Evolutionary conservation across 148 eudicot genomes (phyloP), one percentile per base, ranked within the genome.

Genomic region (Fagopyrum tataricum): DNA sequence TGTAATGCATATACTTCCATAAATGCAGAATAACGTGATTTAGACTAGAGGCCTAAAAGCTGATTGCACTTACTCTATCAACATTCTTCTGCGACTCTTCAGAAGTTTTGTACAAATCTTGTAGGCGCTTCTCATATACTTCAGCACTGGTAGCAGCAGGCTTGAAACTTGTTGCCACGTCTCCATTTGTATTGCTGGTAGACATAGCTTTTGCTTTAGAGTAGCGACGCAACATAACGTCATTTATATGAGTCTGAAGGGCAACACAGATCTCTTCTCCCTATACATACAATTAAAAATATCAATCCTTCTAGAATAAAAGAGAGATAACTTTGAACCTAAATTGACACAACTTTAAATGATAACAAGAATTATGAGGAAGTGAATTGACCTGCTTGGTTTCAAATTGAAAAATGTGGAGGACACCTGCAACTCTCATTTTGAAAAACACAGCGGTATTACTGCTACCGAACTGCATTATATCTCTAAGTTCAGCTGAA

Each of bases 211-310:
- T 90, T 76, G 96, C 97, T 83, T 96, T 96, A 18, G 97, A 92
- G 85, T 96, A 96, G 64, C 97, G 97, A 20, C 99, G 99, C 71
- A 96, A 79, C 99, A 96, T 96, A 9, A 96, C 99, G 80, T 96
- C 99, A 82, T 96, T 96, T 80, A 96, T 96, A 77, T 96, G 99
- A 23, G 99, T 92, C 79, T 96, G 99, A 77, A 96, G 93, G 70
- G 99, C 99, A 76, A 96, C 99, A 82, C 99, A 96, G 10, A 96
- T 87, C 85, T 96, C 99, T 73, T 96, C 99, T 70, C 99, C 99
- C 99, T 95, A 74, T 73, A 85, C 66, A 24, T 44, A 71, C 37
- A 66, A 68, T 48, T 56, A 39, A 72, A 44, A 78, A 53, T 31
- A 31, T 75, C 74, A 77, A 12, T n/a, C 68, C 72, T 51, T 56